Evolutionary conservation across 1,284 basidiomycete species (phyloP).

Genomic region (Heterobasidion occidentale): DNA sequence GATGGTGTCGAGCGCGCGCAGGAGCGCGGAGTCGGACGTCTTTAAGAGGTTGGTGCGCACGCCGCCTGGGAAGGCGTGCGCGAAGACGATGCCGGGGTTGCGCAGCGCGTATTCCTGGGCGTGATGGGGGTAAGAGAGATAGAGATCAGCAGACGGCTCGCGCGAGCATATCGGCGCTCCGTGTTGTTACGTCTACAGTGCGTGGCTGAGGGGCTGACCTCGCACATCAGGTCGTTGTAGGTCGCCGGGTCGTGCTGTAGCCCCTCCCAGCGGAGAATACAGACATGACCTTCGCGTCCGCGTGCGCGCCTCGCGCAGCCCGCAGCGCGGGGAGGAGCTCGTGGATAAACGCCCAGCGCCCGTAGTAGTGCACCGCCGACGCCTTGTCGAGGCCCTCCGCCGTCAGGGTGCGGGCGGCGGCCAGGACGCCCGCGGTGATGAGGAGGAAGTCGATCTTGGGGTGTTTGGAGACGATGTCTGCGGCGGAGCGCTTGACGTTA

Average conservation of each 20-base stretch:
- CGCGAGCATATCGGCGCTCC: too few species aligned
- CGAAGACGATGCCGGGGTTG: slow-evolving; percentile 24
- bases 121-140: too few species aligned
- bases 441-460: background rate
- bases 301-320: slow-evolving; percentile 16
- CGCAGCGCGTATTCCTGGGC: background rate
- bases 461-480: background rate
- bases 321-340: slow-evolving; percentile 19
- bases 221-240: background rate
- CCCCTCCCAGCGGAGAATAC: slow-evolving; percentile 14
- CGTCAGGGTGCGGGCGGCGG: slow-evolving; percentile 7
- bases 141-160: too few species aligned
- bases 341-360: slow-evolving; percentile 21
- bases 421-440: background rate
- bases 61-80: slow-evolving; percentile 24
- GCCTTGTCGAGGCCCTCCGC: slow-evolving; percentile 20
- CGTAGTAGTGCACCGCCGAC: slow-evolving; percentile 20
- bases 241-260: background rate
- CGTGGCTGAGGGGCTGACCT: background rate
- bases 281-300: slow-evolving; percentile 20
- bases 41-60: slow-evolving; percentile 20
- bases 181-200: too few species aligned
- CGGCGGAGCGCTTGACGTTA: background rate
- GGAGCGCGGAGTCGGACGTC: slow-evolving; percentile 17
- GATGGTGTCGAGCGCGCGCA: slow-evolving; percentile 20